These are phyloP conservation scores for Cystoderma amianthinum DNA, from an alignment of 768 basidiomycete species.

Conservation along the genomic window DNA sequence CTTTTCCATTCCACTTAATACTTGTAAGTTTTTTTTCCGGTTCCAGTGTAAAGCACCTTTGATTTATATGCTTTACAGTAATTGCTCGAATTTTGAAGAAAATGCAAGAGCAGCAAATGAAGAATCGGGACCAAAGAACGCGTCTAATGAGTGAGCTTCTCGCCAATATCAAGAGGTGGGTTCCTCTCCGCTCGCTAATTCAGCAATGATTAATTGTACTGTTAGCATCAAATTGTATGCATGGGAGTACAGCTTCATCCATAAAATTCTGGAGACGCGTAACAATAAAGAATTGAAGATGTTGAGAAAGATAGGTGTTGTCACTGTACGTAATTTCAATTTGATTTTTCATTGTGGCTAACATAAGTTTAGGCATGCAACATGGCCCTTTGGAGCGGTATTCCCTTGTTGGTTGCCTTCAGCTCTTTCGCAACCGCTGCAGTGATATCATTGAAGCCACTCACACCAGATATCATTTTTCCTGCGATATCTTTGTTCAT, in stretches of 20 bases:
- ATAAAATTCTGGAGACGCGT: conserved; percentile 70
- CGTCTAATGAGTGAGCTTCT: conserved; percentile 91
- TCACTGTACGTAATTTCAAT: conserved; percentile 39
- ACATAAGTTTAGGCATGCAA: conserved; percentile 40
- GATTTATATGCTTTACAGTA: conserved; percentile 16
- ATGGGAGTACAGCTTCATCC: conserved; percentile 90
- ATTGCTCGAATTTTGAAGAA: conserved; percentile 66
- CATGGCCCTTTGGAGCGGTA: conserved; percentile 57
- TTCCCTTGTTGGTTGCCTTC: conserved; percentile 73
- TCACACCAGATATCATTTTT: conserved; percentile 91
- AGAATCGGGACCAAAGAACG: conserved; percentile 80
- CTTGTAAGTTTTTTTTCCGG: conserved; percentile 20
- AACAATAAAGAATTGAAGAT: conserved; percentile 79
- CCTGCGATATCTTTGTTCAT: conserved; percentile 91
- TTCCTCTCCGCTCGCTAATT: neutral
- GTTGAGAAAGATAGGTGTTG: conserved; percentile 77
- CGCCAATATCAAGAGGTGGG: conserved; percentile 79
- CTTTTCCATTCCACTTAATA: conserved; percentile 72
- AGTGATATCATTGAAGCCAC: conserved; percentile 47
- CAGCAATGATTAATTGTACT: neutral
- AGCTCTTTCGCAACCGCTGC: conserved; percentile 78
- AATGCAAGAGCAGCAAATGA: conserved; percentile 90
- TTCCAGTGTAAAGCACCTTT: neutral
- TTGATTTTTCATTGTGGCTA: conserved; percentile 1
- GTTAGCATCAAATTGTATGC: conserved; percentile 85